Percentiles rank a stretch among this genome's conserved stretches.
Evolutionary conservation across 805 yeast genomes (phyloP).

Genomic region (Candida ponderosae): DNA sequence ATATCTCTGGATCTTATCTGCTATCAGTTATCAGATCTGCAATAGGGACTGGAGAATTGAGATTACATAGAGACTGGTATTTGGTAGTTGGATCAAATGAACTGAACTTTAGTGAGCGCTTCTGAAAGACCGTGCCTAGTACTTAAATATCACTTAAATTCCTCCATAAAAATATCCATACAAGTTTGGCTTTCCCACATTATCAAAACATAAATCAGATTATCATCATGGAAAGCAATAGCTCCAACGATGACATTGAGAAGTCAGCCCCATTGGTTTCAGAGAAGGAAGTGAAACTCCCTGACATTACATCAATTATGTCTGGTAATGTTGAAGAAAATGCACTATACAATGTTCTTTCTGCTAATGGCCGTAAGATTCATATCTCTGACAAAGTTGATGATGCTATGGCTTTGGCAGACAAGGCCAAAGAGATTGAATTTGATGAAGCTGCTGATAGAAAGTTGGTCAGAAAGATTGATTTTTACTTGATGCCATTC

Average conservation of each 20-base stretch:
- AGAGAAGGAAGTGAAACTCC: background rate
- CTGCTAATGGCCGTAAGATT: conserved; percentile 20
- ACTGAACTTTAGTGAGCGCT: no score
- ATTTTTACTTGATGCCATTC: conserved; percentile 40
- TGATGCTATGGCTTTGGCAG: conserved; percentile 34
- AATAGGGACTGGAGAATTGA: no score
- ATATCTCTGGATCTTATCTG: no score
- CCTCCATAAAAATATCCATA: no score
- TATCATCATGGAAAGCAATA: background rate
- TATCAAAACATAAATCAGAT: no score
- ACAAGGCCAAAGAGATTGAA: conserved; percentile 21
- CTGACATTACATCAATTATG: background rate
- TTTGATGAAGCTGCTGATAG: conserved; percentile 24
- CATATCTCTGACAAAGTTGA: conserved; percentile 32
- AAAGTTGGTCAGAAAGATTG: conserved; percentile 39
- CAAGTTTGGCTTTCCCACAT: no score
- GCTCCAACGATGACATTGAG: background rate
- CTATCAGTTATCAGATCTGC: no score
- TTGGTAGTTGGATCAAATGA: no score
- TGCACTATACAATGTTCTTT: conserved; percentile 13
- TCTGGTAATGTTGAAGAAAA: background rate
- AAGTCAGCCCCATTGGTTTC: background rate
- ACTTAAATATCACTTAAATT: no score
- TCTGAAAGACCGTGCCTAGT: no score
- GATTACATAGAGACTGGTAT: no score